Percentiles rank a stretch among this genome's conserved stretches.
Evolutionary conservation across 495 filamentous ascomycete genomes (phyloP).

Genomic region (Neurospora sublineolata): DNA sequence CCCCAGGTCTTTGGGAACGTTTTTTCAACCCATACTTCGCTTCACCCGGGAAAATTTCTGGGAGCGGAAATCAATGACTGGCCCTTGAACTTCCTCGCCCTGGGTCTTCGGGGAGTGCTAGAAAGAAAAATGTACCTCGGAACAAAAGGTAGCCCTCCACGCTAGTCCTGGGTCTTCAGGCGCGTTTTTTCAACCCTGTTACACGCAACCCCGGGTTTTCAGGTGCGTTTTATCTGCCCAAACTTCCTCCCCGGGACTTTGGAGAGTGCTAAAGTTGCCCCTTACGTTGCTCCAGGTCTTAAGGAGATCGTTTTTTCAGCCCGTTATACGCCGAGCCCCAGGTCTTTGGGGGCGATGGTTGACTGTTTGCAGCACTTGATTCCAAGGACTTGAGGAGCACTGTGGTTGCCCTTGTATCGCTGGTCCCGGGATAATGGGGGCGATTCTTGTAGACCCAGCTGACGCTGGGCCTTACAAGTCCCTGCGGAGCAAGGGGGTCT

Average conservation of each 20-base stretch:
- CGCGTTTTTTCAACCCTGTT: neutral
- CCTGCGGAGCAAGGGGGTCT: neutral
- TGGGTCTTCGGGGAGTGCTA: neutral
- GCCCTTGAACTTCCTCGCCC: neutral
- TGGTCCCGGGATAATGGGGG: neutral
- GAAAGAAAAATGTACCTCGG: neutral
- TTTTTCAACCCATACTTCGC: neutral
- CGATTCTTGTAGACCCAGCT: neutral
- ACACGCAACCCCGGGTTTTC: neutral
- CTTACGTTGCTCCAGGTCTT: neutral
- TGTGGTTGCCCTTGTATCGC: neutral
- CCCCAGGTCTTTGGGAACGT: neutral
- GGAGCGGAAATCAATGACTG: neutral
- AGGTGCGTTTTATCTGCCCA: neutral
- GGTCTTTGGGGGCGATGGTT: neutral
- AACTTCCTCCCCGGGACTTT: neutral
- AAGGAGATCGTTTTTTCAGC: neutral
- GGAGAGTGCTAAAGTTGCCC: neutral
- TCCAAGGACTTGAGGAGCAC: neutral
- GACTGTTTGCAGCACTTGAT: neutral
- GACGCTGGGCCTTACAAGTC: neutral
- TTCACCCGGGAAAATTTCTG: neutral
- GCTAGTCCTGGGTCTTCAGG: neutral
- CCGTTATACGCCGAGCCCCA: neutral
- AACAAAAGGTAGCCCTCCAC: neutral